Base-by-base conservation (phyloP, 352 stramenopile species). In the Phytophthora citrophthora region DNA sequence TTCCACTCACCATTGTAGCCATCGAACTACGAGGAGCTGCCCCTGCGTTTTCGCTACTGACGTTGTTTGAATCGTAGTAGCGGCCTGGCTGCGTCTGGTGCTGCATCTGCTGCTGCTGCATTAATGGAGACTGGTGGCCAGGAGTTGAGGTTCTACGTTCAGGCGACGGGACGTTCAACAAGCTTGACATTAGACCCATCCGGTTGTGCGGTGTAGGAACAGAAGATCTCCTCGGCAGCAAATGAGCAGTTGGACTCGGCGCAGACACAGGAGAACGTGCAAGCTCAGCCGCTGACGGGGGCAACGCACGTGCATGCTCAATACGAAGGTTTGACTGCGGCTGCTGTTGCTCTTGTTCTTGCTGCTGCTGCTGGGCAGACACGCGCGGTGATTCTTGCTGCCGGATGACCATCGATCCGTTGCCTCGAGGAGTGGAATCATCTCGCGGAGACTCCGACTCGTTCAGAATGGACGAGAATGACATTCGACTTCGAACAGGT, bases 401-500 rank as follows among this genome's bases (percentile, higher is more conserved):
- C n/a, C 64, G 65, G 53, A 76, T 76, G 11, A 83, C 54, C 71
- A 77, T 76, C 1, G 71, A 76, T 3, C 60, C 67, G 15, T 71
- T 66, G 23, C 66, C 64, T 61, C 62, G 61, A 50, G 76, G 72
- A 34, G 76, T 88, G 7, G 61, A 50, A 12, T 72, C 72, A 13
- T 80, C 81, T 20, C 81, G 71, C 38, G 83, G 83, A n/a, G 82
- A 92, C 62, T 94, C 83, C 2, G 83, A 91, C 24, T 96, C 83
- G 51, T 96, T 96, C 51, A 96, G 48, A 53, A 96, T 96, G 4
- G 88, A 96, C 26, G 86, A 94, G 41, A 96, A 96, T 38, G 88
- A 96, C 88, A 96, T 96, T n/a, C 86, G 74, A 60, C 86, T 95
- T 13, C 70, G 65, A 50, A 79, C 63, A 52, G 70, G 53, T 26